Base-by-base conservation (phyloP, 148 eudicot genomes). In the Spergularia bocconei region DNA sequence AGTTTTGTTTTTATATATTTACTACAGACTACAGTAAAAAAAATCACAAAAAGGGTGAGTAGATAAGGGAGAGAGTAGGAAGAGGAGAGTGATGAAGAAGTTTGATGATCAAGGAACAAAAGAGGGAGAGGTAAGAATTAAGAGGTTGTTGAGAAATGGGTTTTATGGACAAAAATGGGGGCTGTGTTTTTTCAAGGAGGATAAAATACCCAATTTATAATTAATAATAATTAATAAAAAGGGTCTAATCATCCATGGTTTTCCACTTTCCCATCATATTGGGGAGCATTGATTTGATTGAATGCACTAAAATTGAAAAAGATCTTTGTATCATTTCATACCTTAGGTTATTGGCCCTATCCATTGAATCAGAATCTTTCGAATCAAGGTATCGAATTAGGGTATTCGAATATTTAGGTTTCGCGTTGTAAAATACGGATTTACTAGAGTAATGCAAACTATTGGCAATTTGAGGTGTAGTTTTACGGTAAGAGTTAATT, bases 51-150 rank as follows among this genome's bases (percentile, higher is more conserved):
- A 69, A 11, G 19, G n/a, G 59, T 20, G 71, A 23, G 57, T 20
- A 69, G 71, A 67, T 67, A 67, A 67, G 71, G 7, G 36, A 67
- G 36, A 47, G 56, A 67, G 52, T 66, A 17, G n/a, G 10, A 29
- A 13, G 19, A 2, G 69, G 2, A 20, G 71, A 67, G 71, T 67
- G 71, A 67, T 47, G 70, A 67, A 20, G 55, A 65, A 39, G 13
- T 65, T 29, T 67, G 55, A 20, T 67, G 70, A 67, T 67, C 70
- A 67, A 67, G 10, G 2, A 64, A 9, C 48, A 44, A 4, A 36
- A 59, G 21, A 7, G 25, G 5, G 63, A 59, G 29, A 59, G 13
- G 63, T 10, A 59, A 59, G 63, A 57, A 57, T 57, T 57, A 11
- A n/a, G n/a, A 57, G 21, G 61, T 6, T 57, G n/a, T 9, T 59